Evolutionary conservation across 768 basidiomycete genomes (phyloP), one percentile per base, ranked within the genome.

Genomic region (Punctularia strigosozonata): DNA sequence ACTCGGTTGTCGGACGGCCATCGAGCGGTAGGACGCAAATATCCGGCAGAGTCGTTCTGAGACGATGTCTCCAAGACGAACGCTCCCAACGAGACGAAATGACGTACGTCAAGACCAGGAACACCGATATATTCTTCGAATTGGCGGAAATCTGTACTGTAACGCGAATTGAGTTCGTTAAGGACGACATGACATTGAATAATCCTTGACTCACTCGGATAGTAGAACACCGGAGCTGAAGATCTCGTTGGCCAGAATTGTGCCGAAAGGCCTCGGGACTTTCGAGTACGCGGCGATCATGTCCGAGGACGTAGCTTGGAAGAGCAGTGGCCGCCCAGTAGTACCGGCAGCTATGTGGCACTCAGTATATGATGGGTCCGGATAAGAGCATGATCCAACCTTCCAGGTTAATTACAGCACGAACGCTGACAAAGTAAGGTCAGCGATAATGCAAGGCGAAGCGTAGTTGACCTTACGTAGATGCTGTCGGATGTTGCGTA

Each of bases 221-320:
- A 92, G 60, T 31, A 97, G 64, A 40, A 97, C 71, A 0, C 92
- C 91, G 1, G 89, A 92, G 44, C 79, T 79, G 61, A 98, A 98
- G 19, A 97, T 70, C 43, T 97, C 94, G 43, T 86, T 85, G 3
- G 92, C 94, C 33, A 87, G 71, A 45, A 94, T 73, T 0, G 88
- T 87, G 2, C 89, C 94, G 40, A 81, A 84, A 0, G 94, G 92
- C 84, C 82, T 68, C 3, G 90, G 88, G 0, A 87, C 87, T 48
- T 78, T 71, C 0, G 85, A 75, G 52, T 91, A 92, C 0, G 89
- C 91, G 35, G 81, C 69, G 4, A 95, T 85, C 92, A 98, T 95
- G 57, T 95, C 75, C 50, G 88, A 76, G 4, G 86, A 89, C 0
- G 91, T 97, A 0, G 91, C 94, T 64, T 98, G 94, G 66, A 98